phyloP scores from a whole-genome alignment of 2,329 filamentous ascomycete species.

The Fusarium dimerum region DNA sequence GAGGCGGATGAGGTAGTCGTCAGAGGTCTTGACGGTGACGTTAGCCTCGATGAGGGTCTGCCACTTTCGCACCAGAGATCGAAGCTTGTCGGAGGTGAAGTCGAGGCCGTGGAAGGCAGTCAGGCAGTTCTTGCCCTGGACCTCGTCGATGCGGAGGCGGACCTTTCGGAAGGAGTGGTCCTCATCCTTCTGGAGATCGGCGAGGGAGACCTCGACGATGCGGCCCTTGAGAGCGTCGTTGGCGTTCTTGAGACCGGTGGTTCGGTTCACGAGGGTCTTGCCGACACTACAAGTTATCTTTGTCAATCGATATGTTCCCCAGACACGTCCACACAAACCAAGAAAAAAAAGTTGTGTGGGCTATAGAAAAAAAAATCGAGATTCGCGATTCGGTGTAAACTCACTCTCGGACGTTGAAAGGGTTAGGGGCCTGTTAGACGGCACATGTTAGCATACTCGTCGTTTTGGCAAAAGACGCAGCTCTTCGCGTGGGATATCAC shows the following conservation, averaged over 20 bases:
- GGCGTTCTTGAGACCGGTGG: slow-evolving; percentile 99
- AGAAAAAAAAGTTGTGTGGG: too few species aligned
- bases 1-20: slow-evolving; percentile 98
- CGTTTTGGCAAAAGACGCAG: too few species aligned
- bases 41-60: slow-evolving; percentile 99
- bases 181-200: slow-evolving; percentile 99
- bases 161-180: slow-evolving; percentile 99
- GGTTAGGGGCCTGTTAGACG: slow-evolving; percentile 74
- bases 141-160: slow-evolving; percentile 97
- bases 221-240: slow-evolving; percentile 99
- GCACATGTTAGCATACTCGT: too few species aligned
- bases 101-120: slow-evolving; percentile 99
- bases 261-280: slow-evolving; percentile 99
- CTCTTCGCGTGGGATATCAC: slow-evolving; percentile 10
- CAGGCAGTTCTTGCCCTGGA: slow-evolving; percentile 99
- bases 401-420: slow-evolving; percentile 97
- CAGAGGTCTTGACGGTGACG: slow-evolving; percentile 99
- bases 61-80: slow-evolving; percentile 99
- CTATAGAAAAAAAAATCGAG: slow-evolving; percentile 5
- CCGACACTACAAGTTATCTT: slow-evolving; percentile 71
- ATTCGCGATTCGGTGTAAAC: slow-evolving; percentile 39
- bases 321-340: too few species aligned
- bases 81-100: slow-evolving; percentile 99
- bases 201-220: slow-evolving; percentile 98
- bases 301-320: slow-evolving; percentile 19